phyloP scores from a whole-genome alignment of 2,329 filamentous ascomycete genomes.

The Neopestalotiopsis clavispora region DNA sequence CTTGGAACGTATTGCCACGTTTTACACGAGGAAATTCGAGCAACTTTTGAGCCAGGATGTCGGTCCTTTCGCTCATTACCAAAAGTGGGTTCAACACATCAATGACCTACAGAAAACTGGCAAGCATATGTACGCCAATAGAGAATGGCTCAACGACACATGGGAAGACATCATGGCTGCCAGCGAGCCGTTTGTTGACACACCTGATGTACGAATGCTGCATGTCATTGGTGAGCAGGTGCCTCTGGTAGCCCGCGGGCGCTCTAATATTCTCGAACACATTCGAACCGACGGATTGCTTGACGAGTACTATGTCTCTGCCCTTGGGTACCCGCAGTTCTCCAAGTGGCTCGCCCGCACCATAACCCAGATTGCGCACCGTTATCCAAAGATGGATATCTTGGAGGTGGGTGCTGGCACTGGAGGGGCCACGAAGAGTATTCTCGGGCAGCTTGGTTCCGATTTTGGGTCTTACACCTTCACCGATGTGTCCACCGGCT shows the following conservation, averaged over 20 bases:
- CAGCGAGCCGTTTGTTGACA: too few species aligned
- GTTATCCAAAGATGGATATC: conserved; percentile 38
- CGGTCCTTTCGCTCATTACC: too few species aligned
- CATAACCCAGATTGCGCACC: conserved; percentile 21
- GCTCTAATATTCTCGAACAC: not conserved
- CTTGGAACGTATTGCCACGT: too few species aligned
- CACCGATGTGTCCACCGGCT: conserved; percentile 46
- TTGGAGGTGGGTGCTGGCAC: conserved; percentile 46
- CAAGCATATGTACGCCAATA: too few species aligned
- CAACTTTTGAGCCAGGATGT: too few species aligned
- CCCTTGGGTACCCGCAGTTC: not conserved
- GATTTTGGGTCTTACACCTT: conserved; percentile 46
- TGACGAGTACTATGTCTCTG: conserved; percentile 18
- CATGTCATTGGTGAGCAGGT: too few species aligned
- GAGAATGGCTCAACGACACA: too few species aligned
- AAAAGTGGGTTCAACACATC: too few species aligned
- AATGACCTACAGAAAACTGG: too few species aligned
- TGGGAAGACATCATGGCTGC: too few species aligned
- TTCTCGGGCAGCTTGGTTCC: conserved; percentile 37
- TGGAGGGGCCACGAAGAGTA: conserved; percentile 40
- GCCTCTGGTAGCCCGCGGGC: not conserved
- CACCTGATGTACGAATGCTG: too few species aligned
- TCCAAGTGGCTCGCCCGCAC: not conserved
- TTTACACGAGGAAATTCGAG: too few species aligned
- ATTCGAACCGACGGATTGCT: not conserved